phyloP scores from a whole-genome alignment of 2,329 filamentous ascomycete genomes.

The Penicillium expansum region DNA sequence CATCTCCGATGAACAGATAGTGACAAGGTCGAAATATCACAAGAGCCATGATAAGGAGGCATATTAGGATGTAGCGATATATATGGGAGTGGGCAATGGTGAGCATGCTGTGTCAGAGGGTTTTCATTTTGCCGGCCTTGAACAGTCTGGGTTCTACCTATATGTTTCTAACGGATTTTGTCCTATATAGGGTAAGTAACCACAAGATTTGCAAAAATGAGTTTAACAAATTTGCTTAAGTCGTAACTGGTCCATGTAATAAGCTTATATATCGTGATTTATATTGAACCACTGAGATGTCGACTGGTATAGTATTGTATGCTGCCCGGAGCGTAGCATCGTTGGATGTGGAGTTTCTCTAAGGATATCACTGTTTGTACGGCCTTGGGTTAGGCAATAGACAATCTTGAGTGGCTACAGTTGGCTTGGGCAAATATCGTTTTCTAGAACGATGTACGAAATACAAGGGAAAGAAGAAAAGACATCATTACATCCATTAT shows the following conservation, averaged over 20 bases:
- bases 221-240: not conserved
- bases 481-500: constrained; percentile 33
- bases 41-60: not conserved
- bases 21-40: not conserved
- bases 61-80: not conserved
- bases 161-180: not conserved
- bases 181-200: not conserved
- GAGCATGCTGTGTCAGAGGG: not conserved
- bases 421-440: not conserved
- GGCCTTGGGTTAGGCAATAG: not conserved
- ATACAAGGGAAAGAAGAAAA: constrained; percentile 7
- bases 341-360: not conserved
- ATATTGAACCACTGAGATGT: not conserved
- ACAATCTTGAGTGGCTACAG: not conserved
- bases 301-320: not conserved
- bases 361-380: not conserved
- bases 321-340: not conserved
- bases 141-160: not conserved
- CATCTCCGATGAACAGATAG: not conserved
- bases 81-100: not conserved
- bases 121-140: not conserved
- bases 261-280: not conserved
- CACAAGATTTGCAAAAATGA: not conserved
- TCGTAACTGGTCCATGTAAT: not conserved
- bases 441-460: not conserved